phyloP scores from a whole-genome alignment of 345 rosid species.

The Trapa bicornis region DNA sequence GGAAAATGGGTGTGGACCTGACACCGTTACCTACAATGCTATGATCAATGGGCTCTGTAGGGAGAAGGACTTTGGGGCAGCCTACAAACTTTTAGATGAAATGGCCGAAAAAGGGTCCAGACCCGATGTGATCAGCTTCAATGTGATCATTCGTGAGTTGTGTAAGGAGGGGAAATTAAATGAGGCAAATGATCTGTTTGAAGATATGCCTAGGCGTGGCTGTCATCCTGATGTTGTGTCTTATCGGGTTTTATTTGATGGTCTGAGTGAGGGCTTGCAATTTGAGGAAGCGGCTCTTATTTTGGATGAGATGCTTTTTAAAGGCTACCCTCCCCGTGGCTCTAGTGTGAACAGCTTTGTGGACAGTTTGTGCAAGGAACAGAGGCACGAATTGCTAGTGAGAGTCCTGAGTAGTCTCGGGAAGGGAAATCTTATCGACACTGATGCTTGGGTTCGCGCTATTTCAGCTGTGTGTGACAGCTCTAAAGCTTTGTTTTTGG shows the following conservation, averaged over 20 bases:
- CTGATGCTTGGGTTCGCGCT: constrained; percentile 30
- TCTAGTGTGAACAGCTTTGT: neutral
- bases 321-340: constrained; percentile 46
- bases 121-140: constrained; percentile 58
- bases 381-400: constrained; percentile 24
- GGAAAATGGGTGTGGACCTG: constrained; percentile 37
- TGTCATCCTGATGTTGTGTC: constrained; percentile 59
- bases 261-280: constrained; percentile 35
- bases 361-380: constrained; percentile 26
- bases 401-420: constrained; percentile 29
- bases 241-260: constrained; percentile 63
- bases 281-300: constrained; percentile 42
- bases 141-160: constrained; percentile 42
- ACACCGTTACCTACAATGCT: constrained; percentile 13
- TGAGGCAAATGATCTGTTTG: constrained; percentile 58
- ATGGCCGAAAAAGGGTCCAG: constrained; percentile 44
- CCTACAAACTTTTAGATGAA: constrained; percentile 38
- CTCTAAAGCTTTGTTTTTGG: neutral
- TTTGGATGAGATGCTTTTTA: constrained; percentile 78
- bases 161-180: constrained; percentile 42
- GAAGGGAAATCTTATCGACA: constrained; percentile 25
- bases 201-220: constrained; percentile 74
- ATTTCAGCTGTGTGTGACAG: constrained; percentile 21
- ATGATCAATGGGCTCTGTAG: constrained; percentile 45
- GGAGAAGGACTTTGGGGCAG: constrained; percentile 41